A percentile compares a stretch with the other conserved stretches of the same genome.
Evolutionary conservation across 345 rosid genomes (phyloP).

Genomic region (Eucalyptus cloeziana): DNA sequence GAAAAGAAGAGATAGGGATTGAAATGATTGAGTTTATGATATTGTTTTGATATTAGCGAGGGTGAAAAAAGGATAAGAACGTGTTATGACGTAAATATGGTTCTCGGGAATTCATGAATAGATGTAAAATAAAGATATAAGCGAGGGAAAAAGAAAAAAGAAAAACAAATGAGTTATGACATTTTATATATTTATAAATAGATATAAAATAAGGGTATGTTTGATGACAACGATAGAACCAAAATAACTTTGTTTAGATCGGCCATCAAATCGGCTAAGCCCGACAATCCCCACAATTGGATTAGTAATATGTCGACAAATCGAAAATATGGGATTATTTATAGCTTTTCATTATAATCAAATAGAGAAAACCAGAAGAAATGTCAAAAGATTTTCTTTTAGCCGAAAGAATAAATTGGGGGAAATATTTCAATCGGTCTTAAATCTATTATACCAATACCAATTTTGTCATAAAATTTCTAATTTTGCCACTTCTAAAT

Average conservation of each 20-base stretch:
- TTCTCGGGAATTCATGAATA: not conserved
- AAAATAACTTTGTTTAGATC: not conserved
- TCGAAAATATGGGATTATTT: not conserved
- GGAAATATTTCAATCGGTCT: not conserved
- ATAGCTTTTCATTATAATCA: not conserved
- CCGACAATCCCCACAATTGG: not conserved
- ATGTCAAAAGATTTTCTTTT: not conserved
- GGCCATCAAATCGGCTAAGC: not conserved
- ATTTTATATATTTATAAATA: not conserved
- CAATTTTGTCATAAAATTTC: too few species aligned
- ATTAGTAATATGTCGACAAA: not conserved
- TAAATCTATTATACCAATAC: not conserved
- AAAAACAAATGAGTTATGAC: not conserved
- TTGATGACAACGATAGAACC: not conserved
- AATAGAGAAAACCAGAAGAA: not conserved
- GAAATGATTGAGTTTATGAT: not conserved
- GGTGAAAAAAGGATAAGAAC: not conserved
- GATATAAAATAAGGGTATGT: not conserved
- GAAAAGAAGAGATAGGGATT: too few species aligned
- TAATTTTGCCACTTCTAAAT: too few species aligned
- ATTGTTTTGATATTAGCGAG: not conserved
- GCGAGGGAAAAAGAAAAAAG: not conserved
- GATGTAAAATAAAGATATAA: not conserved
- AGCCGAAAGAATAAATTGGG: not conserved
- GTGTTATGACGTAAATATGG: not conserved